phyloP scores from a whole-genome alignment of 2,329 filamentous ascomycete species.

The Coniochaeta prunicola region DNA sequence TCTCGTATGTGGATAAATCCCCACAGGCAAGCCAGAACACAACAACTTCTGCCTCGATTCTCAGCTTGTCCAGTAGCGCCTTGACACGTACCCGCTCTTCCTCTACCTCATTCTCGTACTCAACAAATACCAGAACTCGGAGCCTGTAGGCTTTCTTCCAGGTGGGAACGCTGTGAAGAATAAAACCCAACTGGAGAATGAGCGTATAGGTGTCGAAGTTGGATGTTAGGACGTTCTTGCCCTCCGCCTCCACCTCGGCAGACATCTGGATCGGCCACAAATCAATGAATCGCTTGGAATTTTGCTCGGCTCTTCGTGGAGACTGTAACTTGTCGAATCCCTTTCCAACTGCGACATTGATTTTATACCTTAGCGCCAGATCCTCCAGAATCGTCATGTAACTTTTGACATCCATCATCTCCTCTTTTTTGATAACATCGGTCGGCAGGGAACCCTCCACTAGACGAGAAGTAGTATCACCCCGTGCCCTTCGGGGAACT shows the following conservation, averaged over 20 bases:
- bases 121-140: slow-evolving; percentile 79
- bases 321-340: slow-evolving; percentile 73
- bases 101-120: slow-evolving; percentile 77
- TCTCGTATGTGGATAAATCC: slow-evolving; percentile 63
- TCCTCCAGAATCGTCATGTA: slow-evolving; percentile 84
- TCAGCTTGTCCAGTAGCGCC: slow-evolving; percentile 68
- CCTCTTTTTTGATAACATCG: slow-evolving; percentile 61
- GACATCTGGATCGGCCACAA: slow-evolving; percentile 94
- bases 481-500: slow-evolving; percentile 29
- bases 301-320: slow-evolving; percentile 49
- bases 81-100: slow-evolving; percentile 69
- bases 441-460: slow-evolving; percentile 58
- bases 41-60: slow-evolving; percentile 71
- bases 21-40: slow-evolving; percentile 80
- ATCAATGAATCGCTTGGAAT: slow-evolving; percentile 73
- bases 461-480: slow-evolving; percentile 48
- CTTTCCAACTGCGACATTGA: slow-evolving; percentile 79
- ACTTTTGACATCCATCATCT: slow-evolving; percentile 59
- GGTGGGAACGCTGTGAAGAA: slow-evolving; percentile 70
- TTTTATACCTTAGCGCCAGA: slow-evolving; percentile 65
- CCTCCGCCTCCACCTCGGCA: slow-evolving; percentile 65
- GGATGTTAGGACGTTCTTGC: slow-evolving; percentile 65
- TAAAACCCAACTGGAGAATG: slow-evolving; percentile 82
- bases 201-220: slow-evolving; percentile 77
- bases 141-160: slow-evolving; percentile 70